Conservation (phyloP, 2,329 filamentous ascomycete genomes). For the Phyllosticta citribraziliensis region DNA sequence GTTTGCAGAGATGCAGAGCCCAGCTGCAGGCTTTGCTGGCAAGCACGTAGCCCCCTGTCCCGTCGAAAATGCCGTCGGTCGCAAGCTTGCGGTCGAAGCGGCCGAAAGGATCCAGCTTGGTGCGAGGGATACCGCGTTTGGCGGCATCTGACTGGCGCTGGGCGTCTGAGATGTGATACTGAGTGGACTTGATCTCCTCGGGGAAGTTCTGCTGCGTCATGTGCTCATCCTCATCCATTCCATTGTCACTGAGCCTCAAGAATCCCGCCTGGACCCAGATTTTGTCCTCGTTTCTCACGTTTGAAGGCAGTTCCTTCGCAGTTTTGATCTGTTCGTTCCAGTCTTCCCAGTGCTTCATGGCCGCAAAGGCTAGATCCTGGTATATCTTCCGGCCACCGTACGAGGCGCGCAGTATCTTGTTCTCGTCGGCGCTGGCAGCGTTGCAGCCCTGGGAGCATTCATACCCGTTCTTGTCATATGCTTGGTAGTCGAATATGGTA, state of each 20-base stretch:
- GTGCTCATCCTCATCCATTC: slow-evolving; percentile 14
- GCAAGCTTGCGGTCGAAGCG: background rate
- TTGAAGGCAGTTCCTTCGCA: background rate
- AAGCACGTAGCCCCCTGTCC: slow-evolving; percentile 35
- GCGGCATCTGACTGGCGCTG: slow-evolving; percentile 5
- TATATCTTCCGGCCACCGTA: slow-evolving; percentile 38
- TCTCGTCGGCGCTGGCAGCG: slow-evolving; percentile 20
- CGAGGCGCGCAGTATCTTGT: slow-evolving; percentile 52
- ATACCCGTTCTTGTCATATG: slow-evolving; percentile 8
- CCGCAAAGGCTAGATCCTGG: slow-evolving; percentile 9
- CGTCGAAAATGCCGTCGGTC: slow-evolving; percentile 27
- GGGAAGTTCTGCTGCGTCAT: slow-evolving; percentile 19
- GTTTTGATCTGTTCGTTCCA: slow-evolving; percentile 4
- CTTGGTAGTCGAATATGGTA: slow-evolving; percentile 10
- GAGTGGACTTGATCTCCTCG: slow-evolving; percentile 16
- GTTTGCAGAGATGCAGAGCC: slow-evolving; percentile 34
- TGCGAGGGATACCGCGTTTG: background rate
- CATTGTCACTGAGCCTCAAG: slow-evolving; percentile 13
- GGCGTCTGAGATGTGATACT: slow-evolving; percentile 17
- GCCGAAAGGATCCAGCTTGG: slow-evolving; percentile 7
- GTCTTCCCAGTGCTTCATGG: slow-evolving; percentile 7
- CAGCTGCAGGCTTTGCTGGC: slow-evolving; percentile 40
- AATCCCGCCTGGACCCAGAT: slow-evolving; percentile 19
- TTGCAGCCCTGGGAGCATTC: slow-evolving; percentile 2
- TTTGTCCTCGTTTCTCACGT: background rate